These are phyloP conservation scores for Austroboletus eburneus DNA, from an alignment of 768 basidiomycete species.

Conservation along the genomic window DNA sequence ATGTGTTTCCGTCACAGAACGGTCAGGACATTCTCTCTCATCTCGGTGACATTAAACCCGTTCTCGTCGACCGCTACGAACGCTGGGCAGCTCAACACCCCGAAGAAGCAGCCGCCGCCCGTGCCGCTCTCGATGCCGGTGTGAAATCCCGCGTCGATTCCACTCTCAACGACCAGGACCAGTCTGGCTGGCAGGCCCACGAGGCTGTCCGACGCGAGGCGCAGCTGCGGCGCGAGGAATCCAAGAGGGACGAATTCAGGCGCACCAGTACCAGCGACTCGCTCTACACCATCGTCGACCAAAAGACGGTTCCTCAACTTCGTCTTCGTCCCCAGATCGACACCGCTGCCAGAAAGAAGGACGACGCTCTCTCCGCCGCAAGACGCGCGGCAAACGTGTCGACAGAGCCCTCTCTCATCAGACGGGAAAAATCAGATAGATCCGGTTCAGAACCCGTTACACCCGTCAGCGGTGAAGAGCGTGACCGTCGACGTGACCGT, in stretches of 20 bases:
- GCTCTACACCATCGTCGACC: slow-evolving; percentile 27
- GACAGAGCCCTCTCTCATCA: slow-evolving; percentile 21
- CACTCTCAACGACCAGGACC: slow-evolving; percentile 25
- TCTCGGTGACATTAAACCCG: slow-evolving; percentile 61
- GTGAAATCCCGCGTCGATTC: slow-evolving; percentile 22
- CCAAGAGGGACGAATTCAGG: slow-evolving; percentile 34
- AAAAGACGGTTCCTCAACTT: slow-evolving; percentile 13
- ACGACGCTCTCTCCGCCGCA: slow-evolving; percentile 24
- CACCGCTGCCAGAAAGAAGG: slow-evolving; percentile 28
- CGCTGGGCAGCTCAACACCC: slow-evolving; percentile 49
- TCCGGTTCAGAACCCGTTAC: slow-evolving; percentile 25
- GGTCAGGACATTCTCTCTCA: slow-evolving; percentile 70
- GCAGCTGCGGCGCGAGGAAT: slow-evolving; percentile 30
- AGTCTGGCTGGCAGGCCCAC: slow-evolving; percentile 32
- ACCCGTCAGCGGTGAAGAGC: slow-evolving; percentile 25
- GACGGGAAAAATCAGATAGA: slow-evolving; percentile 21
- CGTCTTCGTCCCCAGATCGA: slow-evolving; percentile 28
- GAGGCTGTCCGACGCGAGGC: slow-evolving; percentile 30
- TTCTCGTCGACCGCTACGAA: slow-evolving; percentile 60
- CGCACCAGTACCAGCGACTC: slow-evolving; percentile 34
- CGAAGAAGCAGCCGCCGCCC: slow-evolving; percentile 28
- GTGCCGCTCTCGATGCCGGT: slow-evolving; percentile 19
- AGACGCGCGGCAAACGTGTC: slow-evolving; percentile 25
- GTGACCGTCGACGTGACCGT: slow-evolving; percentile 24
- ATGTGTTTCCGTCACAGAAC: slow-evolving; percentile 43